phyloP scores from a whole-genome alignment of 2,329 filamentous ascomycete species.

The Pseudopyrenochaeta lycopersici region DNA sequence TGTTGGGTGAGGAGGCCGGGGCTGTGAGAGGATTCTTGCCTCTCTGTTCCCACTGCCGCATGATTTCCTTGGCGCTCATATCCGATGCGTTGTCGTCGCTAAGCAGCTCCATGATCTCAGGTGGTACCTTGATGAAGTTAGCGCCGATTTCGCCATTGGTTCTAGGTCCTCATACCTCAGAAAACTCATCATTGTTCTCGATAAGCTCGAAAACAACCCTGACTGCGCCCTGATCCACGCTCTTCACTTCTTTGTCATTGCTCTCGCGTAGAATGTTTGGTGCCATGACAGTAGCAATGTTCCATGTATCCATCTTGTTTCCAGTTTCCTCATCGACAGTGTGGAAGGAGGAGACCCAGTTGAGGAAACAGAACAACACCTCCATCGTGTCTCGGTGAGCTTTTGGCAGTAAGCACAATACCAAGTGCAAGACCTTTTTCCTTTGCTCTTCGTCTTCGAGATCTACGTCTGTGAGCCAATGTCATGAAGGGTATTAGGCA shows the following conservation, averaged over 20 bases:
- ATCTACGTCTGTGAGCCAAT: slow-evolving; percentile 57
- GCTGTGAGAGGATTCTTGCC: slow-evolving; percentile 69
- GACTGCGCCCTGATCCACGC: slow-evolving; percentile 93
- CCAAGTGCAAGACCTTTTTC: slow-evolving; percentile 85
- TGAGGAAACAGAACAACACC: slow-evolving; percentile 93
- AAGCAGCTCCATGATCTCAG: slow-evolving; percentile 86
- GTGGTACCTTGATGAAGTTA: slow-evolving; percentile 75
- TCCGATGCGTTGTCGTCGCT: slow-evolving; percentile 86
- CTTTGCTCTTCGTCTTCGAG: slow-evolving; percentile 83
- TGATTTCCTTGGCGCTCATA: slow-evolving; percentile 95
- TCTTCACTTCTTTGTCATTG: slow-evolving; percentile 59
- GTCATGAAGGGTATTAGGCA: not conserved
- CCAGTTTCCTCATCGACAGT: slow-evolving; percentile 96
- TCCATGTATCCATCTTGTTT: slow-evolving; percentile 99
- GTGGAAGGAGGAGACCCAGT: slow-evolving; percentile 97
- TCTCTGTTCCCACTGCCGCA: slow-evolving; percentile 90
- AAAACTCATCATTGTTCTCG: slow-evolving; percentile 94
- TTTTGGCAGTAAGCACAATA: slow-evolving; percentile 92
- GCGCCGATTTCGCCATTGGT: not conserved
- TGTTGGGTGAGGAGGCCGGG: slow-evolving; percentile 54
- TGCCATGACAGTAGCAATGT: slow-evolving; percentile 95
- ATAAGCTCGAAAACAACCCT: slow-evolving; percentile 92
- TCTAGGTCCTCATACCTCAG: slow-evolving; percentile 73
- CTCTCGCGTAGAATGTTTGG: slow-evolving; percentile 89
- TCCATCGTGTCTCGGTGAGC: slow-evolving; percentile 92